Evolutionary conservation across 108 stramenopile genomes (phyloP).

Genomic region (Aurantiochytrium sp.): DNA sequence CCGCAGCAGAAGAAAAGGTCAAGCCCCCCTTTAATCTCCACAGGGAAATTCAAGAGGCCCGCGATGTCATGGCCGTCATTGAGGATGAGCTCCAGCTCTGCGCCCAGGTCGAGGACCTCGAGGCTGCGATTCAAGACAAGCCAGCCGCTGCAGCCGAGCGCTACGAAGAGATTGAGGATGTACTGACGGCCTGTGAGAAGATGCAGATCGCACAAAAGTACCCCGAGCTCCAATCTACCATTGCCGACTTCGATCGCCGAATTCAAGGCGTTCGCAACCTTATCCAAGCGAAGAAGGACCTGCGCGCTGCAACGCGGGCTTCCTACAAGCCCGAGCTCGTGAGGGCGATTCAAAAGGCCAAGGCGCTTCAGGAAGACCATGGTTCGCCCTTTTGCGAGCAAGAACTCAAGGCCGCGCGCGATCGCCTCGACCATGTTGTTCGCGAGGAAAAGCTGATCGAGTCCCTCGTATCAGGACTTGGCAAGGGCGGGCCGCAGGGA

Average conservation of each 20-base stretch:
- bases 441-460: neutral
- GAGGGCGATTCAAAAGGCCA: neutral
- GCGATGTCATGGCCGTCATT: neutral
- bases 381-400: neutral
- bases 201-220: neutral
- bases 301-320: neutral
- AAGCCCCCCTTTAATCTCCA: neutral
- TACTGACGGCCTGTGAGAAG: neutral
- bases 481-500: neutral
- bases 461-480: neutral
- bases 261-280: neutral
- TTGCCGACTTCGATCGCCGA: neutral
- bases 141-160: neutral
- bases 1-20: neutral
- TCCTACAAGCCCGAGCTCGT: neutral
- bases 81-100: neutral
- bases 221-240: neutral
- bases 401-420: neutral
- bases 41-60: neutral
- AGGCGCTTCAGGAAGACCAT: neutral
- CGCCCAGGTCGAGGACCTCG: neutral
- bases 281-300: neutral
- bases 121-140: neutral
- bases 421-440: neutral
- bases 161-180: neutral